phyloP scores from a whole-genome alignment of 768 basidiomycete genomes.

The Leccinum incarnatum region DNA sequence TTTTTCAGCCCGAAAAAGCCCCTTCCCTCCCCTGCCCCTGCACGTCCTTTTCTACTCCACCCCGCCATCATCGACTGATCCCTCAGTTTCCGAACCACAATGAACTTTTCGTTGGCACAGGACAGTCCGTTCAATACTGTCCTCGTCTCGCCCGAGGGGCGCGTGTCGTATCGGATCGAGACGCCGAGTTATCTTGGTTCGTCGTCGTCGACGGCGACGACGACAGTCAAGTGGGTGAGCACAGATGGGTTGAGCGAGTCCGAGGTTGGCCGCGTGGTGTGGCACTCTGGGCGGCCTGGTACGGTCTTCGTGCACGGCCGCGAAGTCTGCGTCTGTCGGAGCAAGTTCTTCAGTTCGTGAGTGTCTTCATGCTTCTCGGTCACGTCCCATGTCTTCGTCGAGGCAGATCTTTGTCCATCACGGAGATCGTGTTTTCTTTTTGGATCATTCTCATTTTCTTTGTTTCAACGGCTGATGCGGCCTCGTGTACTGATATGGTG shows the following conservation, averaged over 20 bases:
- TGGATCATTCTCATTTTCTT: constrained; percentile 5
- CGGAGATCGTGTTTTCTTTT: constrained; percentile 1
- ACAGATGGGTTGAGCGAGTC: constrained; percentile 22
- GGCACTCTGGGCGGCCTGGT: constrained; percentile 30
- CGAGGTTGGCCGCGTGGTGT: constrained; percentile 29
- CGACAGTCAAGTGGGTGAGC: constrained; percentile 25
- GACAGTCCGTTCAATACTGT: constrained; percentile 34
- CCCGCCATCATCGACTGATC: background rate
- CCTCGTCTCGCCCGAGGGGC: constrained; percentile 31
- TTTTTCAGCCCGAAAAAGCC: constrained; percentile 16
- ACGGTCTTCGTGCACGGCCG: constrained; percentile 28
- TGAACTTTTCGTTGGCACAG: constrained; percentile 32
- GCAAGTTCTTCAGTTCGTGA: constrained; percentile 32
- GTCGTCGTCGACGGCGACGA: constrained; percentile 15
- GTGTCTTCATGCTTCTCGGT: constrained; percentile 11
- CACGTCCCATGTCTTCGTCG: background rate
- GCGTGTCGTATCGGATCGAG: constrained; percentile 29
- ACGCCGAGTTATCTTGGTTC: constrained; percentile 18
- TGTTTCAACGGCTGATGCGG: background rate
- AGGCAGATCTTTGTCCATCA: background rate
- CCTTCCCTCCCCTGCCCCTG: background rate
- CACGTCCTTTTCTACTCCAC: background rate
- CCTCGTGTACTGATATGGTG: background rate
- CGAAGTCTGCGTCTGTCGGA: constrained; percentile 23
- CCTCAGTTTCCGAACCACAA: constrained; percentile 5